Base-by-base conservation (phyloP, 306 rosid genomes). In the Vigna trinervia region DNA sequence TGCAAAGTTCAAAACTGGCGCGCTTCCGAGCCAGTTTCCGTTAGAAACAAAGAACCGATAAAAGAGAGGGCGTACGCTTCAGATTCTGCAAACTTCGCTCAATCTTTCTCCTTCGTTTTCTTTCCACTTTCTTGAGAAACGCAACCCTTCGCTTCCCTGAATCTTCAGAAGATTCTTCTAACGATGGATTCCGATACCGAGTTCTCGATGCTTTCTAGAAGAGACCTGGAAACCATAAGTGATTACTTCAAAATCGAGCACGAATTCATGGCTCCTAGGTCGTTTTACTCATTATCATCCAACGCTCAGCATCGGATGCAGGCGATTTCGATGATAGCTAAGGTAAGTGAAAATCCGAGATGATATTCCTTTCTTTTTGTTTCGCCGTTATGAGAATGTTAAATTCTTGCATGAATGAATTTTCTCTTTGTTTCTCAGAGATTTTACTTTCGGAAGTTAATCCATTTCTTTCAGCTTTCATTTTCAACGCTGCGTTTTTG, bases 71-170 rank as follows among this genome's bases (percentile, higher is more conserved):
- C 10, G 15, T 20, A 0, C 17, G 4, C 3, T 10, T 9, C 0
- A 6, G 2, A 19, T 53, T 48, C 63, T 36, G 5, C 62, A 36
- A 0, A 12, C 51, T 64, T 50, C 8, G 7, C 36, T 19, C 61
- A 3, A 30, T 73, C 20, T 4, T 23, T 51, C 80, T 10, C 66
- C 43, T 39, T 48, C 58, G 4, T 79, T 26, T 12, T 72, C 53
- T 47, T 71, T 53, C 30, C 65, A 12, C 11, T 72, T 65, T 75
- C 80, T 82, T 20, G 72, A 30, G 11, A 65, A 65, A 13, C 78
- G 64, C 62, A 72, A 12, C 17, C 9, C 0, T 46, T 7, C 11
- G 8, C 22, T 76, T 39, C 46, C 12, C 32, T 60, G 50, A 23
- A 19, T 12, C 20, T 70, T 41, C 5, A 19, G 28, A 53, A 19